A percentile compares a stretch with the other conserved stretches of the same genome.
phyloP scores from a whole-genome alignment of 495 filamentous ascomycete species.

The Xylaria acuta region DNA sequence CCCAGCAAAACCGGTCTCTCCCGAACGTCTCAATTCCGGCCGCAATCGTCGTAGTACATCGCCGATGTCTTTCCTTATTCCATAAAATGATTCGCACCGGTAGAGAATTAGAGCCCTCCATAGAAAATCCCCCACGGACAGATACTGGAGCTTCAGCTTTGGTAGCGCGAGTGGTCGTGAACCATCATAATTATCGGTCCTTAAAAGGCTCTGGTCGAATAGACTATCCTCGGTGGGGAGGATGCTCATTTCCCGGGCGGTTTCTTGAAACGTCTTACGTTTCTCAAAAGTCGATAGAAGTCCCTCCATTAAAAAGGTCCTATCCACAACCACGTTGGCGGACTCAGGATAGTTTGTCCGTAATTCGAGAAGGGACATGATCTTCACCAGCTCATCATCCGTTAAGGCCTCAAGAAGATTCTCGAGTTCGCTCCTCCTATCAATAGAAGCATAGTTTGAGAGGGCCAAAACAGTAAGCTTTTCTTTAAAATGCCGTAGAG shows the following conservation, averaged over 20 bases:
- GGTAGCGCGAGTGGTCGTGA: constrained; percentile 89
- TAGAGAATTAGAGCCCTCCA: constrained; percentile 91
- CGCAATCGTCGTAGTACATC: constrained; percentile 77
- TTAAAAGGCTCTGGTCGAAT: constrained; percentile 83
- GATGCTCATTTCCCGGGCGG: constrained; percentile 69
- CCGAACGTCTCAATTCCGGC: constrained; percentile 67
- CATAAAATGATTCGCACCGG: constrained; percentile 91
- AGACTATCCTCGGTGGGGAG: constrained; percentile 83
- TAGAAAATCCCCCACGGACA: constrained; percentile 93
- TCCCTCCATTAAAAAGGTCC: constrained; percentile 75
- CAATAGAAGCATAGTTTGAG: constrained; percentile 89
- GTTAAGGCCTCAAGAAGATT: constrained; percentile 74
- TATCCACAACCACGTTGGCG: constrained; percentile 64
- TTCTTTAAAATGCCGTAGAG: constrained; percentile 84
- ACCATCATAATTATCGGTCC: constrained; percentile 89
- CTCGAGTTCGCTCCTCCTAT: constrained; percentile 77
- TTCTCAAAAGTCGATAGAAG: constrained; percentile 80
- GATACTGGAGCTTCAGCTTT: constrained; percentile 94
- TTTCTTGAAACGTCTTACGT: constrained; percentile 83
- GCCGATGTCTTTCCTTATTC: constrained; percentile 90
- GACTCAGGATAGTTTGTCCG: constrained; percentile 80
- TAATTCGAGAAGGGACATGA: constrained; percentile 76
- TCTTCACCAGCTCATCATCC: constrained; percentile 71
- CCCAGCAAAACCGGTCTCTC: constrained; percentile 75
- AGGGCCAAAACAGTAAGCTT: constrained; percentile 90